Conservation (phyloP, 2,329 filamentous ascomycete species). For the Nannizziopsis arthrosporioides region DNA sequence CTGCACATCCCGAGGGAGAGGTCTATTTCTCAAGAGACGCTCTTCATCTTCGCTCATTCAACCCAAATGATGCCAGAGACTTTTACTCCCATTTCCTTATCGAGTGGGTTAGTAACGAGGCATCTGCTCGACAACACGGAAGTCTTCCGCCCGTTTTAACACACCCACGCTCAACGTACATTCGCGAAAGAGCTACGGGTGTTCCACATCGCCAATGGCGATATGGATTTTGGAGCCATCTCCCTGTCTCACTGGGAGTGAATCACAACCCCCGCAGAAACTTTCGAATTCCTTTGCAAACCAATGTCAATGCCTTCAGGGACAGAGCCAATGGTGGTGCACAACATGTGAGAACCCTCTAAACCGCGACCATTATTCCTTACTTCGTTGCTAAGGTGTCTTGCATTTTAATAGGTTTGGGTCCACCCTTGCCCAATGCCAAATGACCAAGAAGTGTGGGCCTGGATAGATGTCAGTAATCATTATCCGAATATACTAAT, state of each 20-base stretch:
- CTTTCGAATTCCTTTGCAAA: background rate
- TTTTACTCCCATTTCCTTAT: slow-evolving; percentile 2
- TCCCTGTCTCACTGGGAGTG: background rate
- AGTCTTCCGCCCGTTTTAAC: background rate
- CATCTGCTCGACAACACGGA: background rate
- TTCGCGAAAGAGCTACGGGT: background rate
- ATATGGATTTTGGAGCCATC: background rate
- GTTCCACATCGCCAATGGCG: background rate
- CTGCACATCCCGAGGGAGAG: slow-evolving; percentile 2
- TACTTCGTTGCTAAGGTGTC: no score
- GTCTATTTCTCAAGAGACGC: background rate
- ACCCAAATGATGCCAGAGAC: background rate
- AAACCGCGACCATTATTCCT: no score
- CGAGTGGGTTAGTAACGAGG: slow-evolving; percentile 1
- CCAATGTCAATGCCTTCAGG: background rate
- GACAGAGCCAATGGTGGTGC: background rate
- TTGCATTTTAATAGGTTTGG: background rate
- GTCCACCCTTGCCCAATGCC: background rate
- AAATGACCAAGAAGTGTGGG: background rate
- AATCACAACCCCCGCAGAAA: background rate
- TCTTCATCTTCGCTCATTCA: background rate
- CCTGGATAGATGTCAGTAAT: background rate
- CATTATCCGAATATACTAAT: background rate
- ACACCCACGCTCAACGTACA: background rate
- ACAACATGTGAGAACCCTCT: background rate